Percentiles rank a stretch among this genome's conserved stretches.
phyloP scores from a whole-genome alignment of 305 asterid species.

The Fraxinus sp. region DNA sequence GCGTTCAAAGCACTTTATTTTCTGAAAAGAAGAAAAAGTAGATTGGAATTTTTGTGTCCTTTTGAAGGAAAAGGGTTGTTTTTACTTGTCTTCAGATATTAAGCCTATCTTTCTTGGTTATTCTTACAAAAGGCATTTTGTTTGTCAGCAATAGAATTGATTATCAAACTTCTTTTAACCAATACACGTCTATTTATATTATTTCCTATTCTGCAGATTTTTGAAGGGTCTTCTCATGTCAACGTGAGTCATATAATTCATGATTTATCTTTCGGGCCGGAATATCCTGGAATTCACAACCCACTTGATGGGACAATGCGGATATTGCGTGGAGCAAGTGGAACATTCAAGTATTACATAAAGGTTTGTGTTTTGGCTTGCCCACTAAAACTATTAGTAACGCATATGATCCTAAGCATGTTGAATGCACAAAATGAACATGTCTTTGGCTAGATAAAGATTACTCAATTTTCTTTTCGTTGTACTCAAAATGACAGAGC shows the following conservation, averaged over 20 bases:
- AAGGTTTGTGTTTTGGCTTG: constrained; percentile 55
- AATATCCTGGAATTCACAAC: constrained; percentile 94
- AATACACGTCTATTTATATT: constrained; percentile 3
- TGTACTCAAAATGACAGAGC: not conserved
- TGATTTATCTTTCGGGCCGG: constrained; percentile 91
- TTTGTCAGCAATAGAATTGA: constrained; percentile 8
- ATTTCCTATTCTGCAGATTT: constrained; percentile 61
- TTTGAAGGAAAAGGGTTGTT: not conserved
- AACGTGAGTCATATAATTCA: constrained; percentile 94
- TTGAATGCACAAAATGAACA: not conserved
- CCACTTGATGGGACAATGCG: constrained; percentile 91
- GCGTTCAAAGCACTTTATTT: not conserved
- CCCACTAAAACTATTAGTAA: not conserved
- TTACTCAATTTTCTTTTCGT: not conserved
- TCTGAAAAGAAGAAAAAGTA: not conserved
- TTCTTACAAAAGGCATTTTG: not conserved
- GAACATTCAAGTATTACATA: constrained; percentile 96
- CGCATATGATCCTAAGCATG: not conserved
- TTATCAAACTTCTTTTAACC: not conserved
- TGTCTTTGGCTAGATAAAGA: constrained; percentile 18
- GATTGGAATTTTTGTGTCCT: not conserved
- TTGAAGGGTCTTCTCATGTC: constrained; percentile 82
- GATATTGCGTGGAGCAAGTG: constrained; percentile 79
- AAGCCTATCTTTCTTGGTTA: not conserved
- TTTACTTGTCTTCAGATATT: not conserved